Evolutionary conservation across 2,329 filamentous ascomycete genomes (phyloP).

Genomic region (Talaromyces sp.): DNA sequence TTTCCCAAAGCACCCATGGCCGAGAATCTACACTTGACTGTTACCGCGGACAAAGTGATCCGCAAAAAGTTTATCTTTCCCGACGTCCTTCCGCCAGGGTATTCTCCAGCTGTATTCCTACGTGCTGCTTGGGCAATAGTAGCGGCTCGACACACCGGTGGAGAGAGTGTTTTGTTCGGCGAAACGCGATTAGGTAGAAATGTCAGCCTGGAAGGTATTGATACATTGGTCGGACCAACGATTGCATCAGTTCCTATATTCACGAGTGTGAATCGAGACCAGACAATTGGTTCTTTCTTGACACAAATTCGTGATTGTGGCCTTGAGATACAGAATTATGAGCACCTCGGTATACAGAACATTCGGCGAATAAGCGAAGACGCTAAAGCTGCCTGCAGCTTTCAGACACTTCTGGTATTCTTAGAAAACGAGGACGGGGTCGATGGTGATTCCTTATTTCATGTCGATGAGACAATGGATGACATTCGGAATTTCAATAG

Average conservation of each 20-base stretch:
- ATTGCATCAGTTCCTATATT: slow-evolving; percentile 40
- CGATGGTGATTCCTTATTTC: neutral
- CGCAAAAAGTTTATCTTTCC: neutral
- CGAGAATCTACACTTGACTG: neutral
- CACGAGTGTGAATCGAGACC: slow-evolving; percentile 27
- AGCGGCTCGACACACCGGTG: neutral
- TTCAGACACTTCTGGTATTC: slow-evolving; percentile 13
- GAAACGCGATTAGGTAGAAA: neutral
- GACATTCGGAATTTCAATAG: slow-evolving; percentile 11
- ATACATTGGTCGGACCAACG: slow-evolving; percentile 19
- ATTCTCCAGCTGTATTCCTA: slow-evolving; percentile 19
- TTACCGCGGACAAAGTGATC: neutral
- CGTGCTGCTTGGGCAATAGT: slow-evolving; percentile 13
- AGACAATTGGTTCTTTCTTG: slow-evolving; percentile 47
- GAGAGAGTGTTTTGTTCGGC: slow-evolving; percentile 4
- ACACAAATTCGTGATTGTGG: slow-evolving; percentile 50
- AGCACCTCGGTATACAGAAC: slow-evolving; percentile 7
- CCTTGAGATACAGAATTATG: neutral
- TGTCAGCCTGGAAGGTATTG: neutral
- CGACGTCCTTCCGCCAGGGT: slow-evolving; percentile 4
- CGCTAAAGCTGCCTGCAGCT: neutral
- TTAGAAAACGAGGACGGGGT: neutral
- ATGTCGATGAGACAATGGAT: slow-evolving; percentile 6
- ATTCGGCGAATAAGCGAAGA: slow-evolving; percentile 2
- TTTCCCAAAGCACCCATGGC: neutral